Evolutionary conservation across 1,284 basidiomycete genomes (phyloP).

Genomic region (Puccinia polysora): DNA sequence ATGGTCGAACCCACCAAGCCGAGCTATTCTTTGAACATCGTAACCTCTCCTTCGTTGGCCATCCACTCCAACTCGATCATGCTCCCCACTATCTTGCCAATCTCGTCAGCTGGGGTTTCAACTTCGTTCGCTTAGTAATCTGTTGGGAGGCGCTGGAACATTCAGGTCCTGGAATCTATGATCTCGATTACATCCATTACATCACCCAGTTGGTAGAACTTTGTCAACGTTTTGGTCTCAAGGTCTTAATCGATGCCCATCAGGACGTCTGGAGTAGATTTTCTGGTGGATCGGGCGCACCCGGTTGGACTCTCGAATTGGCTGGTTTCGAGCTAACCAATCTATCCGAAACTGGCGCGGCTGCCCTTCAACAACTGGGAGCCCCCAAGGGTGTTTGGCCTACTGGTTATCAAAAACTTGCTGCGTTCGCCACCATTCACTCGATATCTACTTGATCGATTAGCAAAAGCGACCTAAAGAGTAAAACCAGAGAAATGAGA

Average conservation of each 20-base stretch:
- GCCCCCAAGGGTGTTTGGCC: constrained; percentile 37
- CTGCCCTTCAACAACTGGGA: constrained; percentile 61
- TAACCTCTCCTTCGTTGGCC: constrained; percentile 52
- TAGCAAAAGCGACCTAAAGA: background rate
- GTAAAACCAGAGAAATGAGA: background rate
- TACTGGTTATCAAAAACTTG: constrained; percentile 76
- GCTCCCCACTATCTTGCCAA: constrained; percentile 45
- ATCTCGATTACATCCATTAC: constrained; percentile 76
- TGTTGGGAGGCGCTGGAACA: constrained; percentile 98
- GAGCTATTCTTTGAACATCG: constrained; percentile 51
- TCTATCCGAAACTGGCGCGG: constrained; percentile 73
- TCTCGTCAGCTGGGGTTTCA: constrained; percentile 53
- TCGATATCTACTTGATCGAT: background rate
- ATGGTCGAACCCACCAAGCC: constrained; percentile 45
- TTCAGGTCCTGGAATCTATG: constrained; percentile 77
- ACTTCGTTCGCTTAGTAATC: constrained; percentile 64
- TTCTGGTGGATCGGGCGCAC: constrained; percentile 65
- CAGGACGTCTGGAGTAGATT: constrained; percentile 84
- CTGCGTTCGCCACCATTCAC: constrained; percentile 49
- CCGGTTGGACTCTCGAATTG: constrained; percentile 72
- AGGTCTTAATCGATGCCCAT: constrained; percentile 66
- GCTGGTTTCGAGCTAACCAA: constrained; percentile 53
- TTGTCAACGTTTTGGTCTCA: constrained; percentile 63
- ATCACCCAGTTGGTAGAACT: constrained; percentile 55
- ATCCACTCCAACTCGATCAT: constrained; percentile 53